A percentile compares a stretch with the other conserved stretches of the same genome.
phyloP scores from a whole-genome alignment of 129 eudicot genomes.

The Saussurea involucrata region DNA sequence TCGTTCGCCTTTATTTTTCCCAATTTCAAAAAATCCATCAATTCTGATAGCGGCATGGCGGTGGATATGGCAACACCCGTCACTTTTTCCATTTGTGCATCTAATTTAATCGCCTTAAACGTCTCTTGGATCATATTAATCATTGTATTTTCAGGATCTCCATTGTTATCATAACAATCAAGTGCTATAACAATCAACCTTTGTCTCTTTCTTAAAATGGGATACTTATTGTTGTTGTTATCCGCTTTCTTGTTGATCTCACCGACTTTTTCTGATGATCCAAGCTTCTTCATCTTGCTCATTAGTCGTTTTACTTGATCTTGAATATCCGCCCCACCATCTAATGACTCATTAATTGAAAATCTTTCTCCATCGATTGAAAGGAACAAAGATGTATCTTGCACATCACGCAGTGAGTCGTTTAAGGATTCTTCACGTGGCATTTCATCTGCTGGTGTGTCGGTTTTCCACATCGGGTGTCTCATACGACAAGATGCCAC shows the following conservation, averaged over 20 bases:
- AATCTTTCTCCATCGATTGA: conserved; percentile 72
- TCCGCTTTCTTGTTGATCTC: conserved; percentile 24
- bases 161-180: conserved; percentile 76
- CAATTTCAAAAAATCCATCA: conserved; percentile 44
- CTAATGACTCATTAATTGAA: conserved; percentile 54
- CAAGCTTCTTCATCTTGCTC: conserved; percentile 61
- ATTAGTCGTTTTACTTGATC: conserved; percentile 78
- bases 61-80: conserved; percentile 72
- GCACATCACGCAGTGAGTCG: conserved; percentile 79
- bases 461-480: conserved; percentile 89
- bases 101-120: conserved; percentile 48
- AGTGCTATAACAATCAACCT: conserved; percentile 70
- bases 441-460: conserved; percentile 66
- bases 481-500: conserved; percentile 91
- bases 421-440: conserved; percentile 57
- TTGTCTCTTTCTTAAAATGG: conserved; percentile 65
- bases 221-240: conserved; percentile 39
- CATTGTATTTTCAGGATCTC: conserved; percentile 68
- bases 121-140: conserved; percentile 50
- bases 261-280: conserved; percentile 27
- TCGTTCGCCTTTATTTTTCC: conserved; percentile 64
- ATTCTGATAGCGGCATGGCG: conserved; percentile 68
- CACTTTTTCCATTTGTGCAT: conserved; percentile 44
- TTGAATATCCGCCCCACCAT: conserved; percentile 48
- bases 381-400: conserved; percentile 73